A percentile compares a stretch with the other conserved stretches of the same genome.
Conservation (phyloP, 352 stramenopile species). For the Phytophthora syringae region DNA sequence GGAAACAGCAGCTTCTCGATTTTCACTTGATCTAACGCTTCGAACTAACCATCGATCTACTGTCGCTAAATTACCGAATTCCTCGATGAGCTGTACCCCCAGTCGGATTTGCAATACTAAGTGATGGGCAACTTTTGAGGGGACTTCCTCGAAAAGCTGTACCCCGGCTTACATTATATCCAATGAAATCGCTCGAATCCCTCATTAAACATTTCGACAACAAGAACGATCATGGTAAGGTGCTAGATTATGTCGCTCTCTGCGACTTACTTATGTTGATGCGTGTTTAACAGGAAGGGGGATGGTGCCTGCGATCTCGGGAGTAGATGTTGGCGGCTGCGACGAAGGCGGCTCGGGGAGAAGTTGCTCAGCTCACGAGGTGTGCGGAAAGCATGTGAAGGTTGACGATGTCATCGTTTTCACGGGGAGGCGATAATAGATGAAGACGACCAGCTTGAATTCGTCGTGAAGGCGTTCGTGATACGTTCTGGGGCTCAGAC, state of each 20-base stretch:
- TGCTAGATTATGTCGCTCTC: neutral
- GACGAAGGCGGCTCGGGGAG: neutral
- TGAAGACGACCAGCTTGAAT: neutral
- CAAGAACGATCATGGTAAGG: neutral
- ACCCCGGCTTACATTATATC: neutral
- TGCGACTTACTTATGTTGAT: neutral
- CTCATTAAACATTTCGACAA: neutral
- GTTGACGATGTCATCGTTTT: neutral
- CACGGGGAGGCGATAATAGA: neutral
- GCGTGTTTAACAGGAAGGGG: neutral
- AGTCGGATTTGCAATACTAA: neutral
- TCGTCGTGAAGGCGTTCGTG: slow-evolving; percentile 7
- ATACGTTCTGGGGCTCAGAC: slow-evolving; percentile 1
- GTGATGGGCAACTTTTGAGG: neutral
- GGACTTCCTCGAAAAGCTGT: neutral
- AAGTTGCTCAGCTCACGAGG: neutral
- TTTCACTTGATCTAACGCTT: too few relatives aligned
- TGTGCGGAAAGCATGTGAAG: too few relatives aligned
- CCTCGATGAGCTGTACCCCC: too few relatives aligned
- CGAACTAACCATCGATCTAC: too few relatives aligned
- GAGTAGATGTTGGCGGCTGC: neutral
- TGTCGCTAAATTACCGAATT: too few relatives aligned
- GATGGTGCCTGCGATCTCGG: neutral
- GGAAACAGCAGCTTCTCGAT: too few relatives aligned
- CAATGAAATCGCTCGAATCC: neutral